Base-by-base conservation (phyloP, 345 rosid species). In the Aethionema arabicum region DNA sequence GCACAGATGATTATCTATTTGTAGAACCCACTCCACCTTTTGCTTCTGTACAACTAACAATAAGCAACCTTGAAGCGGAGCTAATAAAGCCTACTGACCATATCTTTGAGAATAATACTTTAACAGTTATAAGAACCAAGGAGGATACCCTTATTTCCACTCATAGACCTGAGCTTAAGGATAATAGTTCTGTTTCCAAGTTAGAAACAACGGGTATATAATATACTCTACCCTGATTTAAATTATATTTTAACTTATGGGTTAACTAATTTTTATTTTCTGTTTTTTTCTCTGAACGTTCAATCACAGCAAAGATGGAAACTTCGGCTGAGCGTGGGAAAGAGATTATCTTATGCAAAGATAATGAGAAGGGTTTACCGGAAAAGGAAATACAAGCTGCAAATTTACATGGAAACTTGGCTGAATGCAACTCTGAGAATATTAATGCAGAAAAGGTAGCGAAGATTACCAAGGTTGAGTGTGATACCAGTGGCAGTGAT, bases 151-250 rank as follows among this genome's bases (percentile, higher is more conserved):
- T 33, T 32, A 32, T 13, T 31, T 43, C 51, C 14, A 3, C 4
- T 52, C 32, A 21, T 63, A 52, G 11, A 41, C 15, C 12, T 16
- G 52, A 15, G 15, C 8, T 48, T 4, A 36, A 60, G 54, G 56
- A 61, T 12, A 46, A 55, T 11, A 30, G 21, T 40, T 27, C 11
- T 47, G 70, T 66, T 11, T 9, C 70, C 8, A 54, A 38, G n/a
- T 56, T 38, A 14, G 49, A 56, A 56, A 8, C 32, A 38, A 41
- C 31, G 5, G 71, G 71, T 57, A 66, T 32, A 48, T 39, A 15
- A 16, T 56, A 5, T 11, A 47, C 11, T 36, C 46, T 44, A 15
- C 13, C 27, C 30, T 33, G 10, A 1, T 5, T 50, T 12, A 7
- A 39, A 11, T 29, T 39, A 11, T 35, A 47, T 11, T 39, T 35